phyloP scores from a whole-genome alignment of 345 rosid genomes.

The Laguncularia racemosa region DNA sequence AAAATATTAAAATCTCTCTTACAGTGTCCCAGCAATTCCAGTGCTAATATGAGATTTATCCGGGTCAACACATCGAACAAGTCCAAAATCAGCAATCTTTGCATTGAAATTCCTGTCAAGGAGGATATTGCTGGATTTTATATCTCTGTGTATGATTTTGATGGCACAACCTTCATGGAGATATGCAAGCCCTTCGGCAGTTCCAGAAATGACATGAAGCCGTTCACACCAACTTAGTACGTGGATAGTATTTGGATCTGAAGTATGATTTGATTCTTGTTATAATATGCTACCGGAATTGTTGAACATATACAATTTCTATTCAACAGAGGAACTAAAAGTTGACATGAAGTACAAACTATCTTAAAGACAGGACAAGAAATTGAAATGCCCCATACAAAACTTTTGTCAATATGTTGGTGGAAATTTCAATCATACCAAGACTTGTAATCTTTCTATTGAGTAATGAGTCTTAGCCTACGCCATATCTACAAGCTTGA shows the following conservation, averaged over 20 bases:
- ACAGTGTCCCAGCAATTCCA: conserved; percentile 20
- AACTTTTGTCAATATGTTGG: too few relatives aligned
- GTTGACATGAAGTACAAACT: not conserved
- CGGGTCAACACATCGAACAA: conserved; percentile 12
- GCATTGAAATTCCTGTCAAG: conserved; percentile 13
- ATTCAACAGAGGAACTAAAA: not conserved
- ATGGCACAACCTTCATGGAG: conserved; percentile 13
- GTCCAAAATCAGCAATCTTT: conserved; percentile 19
- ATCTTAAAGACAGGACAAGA: too few relatives aligned
- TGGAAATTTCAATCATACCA: too few relatives aligned
- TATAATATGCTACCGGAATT: too few relatives aligned
- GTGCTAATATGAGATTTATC: conserved; percentile 16
- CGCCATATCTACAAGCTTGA: too few relatives aligned
- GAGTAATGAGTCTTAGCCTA: too few relatives aligned
- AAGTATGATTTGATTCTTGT: not conserved
- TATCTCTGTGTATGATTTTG: conserved; percentile 18
- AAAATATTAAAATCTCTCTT: not conserved
- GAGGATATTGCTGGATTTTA: conserved; percentile 16
- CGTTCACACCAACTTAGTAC: conserved; percentile 12
- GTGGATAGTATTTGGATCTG: not conserved
- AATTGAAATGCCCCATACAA: too few relatives aligned
- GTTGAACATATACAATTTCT: not conserved
- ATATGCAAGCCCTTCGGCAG: conserved; percentile 19
- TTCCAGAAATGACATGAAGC: conserved; percentile 8
- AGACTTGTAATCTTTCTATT: too few relatives aligned